Base-by-base conservation (phyloP, 1,139 yeast genomes). In the Lodderomyces jiufengensis region DNA sequence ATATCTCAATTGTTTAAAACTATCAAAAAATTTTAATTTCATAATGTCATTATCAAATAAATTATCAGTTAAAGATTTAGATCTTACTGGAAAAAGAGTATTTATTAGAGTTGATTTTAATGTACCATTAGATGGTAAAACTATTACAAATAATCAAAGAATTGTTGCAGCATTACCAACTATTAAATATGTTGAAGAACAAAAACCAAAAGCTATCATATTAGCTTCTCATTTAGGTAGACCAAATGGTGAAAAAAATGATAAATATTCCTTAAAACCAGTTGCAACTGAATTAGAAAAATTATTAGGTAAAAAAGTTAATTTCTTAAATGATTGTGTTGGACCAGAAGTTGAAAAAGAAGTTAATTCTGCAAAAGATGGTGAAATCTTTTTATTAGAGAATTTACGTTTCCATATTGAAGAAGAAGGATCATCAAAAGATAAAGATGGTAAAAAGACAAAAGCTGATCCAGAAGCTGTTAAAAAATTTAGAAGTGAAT, bases 81-180 rank as follows among this genome's bases (percentile, higher is more conserved):
- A 79, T 62, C 81, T 86, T 66, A 65, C 82, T 57, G 88, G 78
- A 65, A 88, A 88, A 76, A 79, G 95, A 60, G 97, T 90, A 59
- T 87, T 90, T 70, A 87, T 90, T 76, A 84, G 97, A 70, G 96
- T 88, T 48, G 95, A 90, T 70, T 90, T 90, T 80, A 90, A 92
- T 70, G 97, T 92, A 50, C 97, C 97, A 58, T 79, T 90, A 54
- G 96, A 90, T 61, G 97, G 96, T 50, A 80, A 76, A 57, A 87
- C 82, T 61, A 92, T 90, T 77, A 92, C 97, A 75, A 90, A 92
- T 81, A 90, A 90, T 73, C 97, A 90, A 74, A 83, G 97, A 72
- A 92, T 90, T 62, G 97, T 87, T 53, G 97, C 97, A 62, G 97
- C 97, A 49, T 73, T 90, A 55, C 97, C 97, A 63, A 88, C 97